phyloP scores from a whole-genome alignment of 306 rosid species.

The Chamaecrista fasciculata region DNA sequence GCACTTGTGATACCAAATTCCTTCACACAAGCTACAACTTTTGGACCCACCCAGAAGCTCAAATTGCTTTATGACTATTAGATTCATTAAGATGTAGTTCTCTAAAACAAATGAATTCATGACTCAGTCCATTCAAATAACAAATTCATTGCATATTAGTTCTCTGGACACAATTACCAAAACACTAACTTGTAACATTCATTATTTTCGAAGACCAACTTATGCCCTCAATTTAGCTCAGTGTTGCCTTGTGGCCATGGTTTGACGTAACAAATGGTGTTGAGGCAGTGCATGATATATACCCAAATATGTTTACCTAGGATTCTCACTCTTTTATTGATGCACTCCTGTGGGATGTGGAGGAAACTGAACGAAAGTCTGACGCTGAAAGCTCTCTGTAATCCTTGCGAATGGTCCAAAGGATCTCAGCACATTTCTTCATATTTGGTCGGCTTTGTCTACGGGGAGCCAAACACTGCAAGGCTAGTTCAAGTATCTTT shows the following conservation, averaged over 20 bases:
- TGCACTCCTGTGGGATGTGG: slow-evolving; percentile 47
- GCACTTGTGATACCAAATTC: slow-evolving; percentile 4
- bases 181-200: neutral
- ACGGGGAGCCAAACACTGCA: slow-evolving; percentile 89
- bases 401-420: slow-evolving; percentile 93
- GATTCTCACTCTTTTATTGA: slow-evolving; percentile 37
- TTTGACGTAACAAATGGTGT: neutral
- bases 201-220: neutral
- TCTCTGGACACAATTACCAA: neutral
- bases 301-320: neutral
- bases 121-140: neutral
- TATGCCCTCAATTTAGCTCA: neutral
- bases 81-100: neutral
- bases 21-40: slow-evolving; percentile 38
- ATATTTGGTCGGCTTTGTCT: slow-evolving; percentile 88
- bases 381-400: slow-evolving; percentile 54
- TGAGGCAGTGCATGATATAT: slow-evolving; percentile 8
- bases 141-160: neutral
- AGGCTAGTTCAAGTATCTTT: slow-evolving; percentile 80
- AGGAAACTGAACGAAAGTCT: slow-evolving; percentile 59
- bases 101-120: neutral
- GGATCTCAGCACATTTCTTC: slow-evolving; percentile 89
- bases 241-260: slow-evolving; percentile 4
- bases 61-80: slow-evolving; percentile 11
- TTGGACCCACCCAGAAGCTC: slow-evolving; percentile 19